phyloP scores from a whole-genome alignment of 2,329 filamentous ascomycete genomes.

The Harringtonia aguacate region DNA sequence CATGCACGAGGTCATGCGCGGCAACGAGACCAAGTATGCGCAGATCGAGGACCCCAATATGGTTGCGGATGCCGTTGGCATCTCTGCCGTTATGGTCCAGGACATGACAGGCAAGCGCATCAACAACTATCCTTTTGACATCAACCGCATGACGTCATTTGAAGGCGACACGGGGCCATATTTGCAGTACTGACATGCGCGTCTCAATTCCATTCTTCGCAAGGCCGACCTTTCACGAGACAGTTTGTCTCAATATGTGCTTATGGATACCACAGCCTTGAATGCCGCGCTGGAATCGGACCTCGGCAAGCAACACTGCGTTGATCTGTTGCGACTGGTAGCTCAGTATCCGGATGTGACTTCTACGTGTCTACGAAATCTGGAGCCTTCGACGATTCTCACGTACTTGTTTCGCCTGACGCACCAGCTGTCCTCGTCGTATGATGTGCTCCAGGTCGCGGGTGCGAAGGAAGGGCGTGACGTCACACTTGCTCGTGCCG shows the following conservation, averaged over 20 bases:
- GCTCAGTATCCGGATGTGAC: conserved; percentile 56
- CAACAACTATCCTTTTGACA: conserved; percentile 51
- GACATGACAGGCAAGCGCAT: conserved; percentile 57
- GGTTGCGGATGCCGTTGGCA: conserved; percentile 18
- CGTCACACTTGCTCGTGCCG: no score
- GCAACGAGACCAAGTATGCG: conserved; percentile 53
- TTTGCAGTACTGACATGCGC: conserved; percentile 59
- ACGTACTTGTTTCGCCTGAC: conserved; percentile 26
- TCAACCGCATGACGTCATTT: conserved; percentile 62
- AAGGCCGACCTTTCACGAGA: not conserved
- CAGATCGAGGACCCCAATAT: conserved; percentile 52
- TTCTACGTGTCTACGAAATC: conserved; percentile 50
- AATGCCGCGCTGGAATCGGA: conserved; percentile 12
- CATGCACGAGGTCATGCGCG: conserved; percentile 63
- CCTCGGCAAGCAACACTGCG: conserved; percentile 29
- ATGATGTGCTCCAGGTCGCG: no score
- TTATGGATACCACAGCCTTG: no score
- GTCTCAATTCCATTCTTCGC: conserved; percentile 24
- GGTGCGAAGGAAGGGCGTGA: no score
- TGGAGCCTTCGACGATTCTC: conserved; percentile 57
- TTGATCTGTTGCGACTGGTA: conserved; percentile 50
- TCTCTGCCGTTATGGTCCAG: conserved; percentile 62
- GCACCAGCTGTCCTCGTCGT: no score
- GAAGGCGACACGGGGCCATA: conserved; percentile 66
- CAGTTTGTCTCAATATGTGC: no score